Conservation (phyloP, 2,329 filamentous ascomycete genomes). For the Teratosphaeria pseudoeucalypti region DNA sequence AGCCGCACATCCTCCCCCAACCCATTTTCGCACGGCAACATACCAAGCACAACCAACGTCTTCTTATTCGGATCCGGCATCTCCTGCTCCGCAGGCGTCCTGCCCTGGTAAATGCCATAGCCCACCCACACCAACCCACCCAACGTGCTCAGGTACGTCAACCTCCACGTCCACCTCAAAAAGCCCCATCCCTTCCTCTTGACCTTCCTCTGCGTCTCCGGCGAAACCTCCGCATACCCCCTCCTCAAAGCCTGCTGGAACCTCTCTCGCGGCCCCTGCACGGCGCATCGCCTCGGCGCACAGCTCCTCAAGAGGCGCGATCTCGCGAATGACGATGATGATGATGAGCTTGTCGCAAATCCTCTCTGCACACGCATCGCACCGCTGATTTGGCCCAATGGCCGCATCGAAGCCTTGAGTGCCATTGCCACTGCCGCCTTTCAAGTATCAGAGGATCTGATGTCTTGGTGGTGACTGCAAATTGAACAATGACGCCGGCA, state of each 20-base stretch:
- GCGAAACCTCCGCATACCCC: slow-evolving; percentile 22
- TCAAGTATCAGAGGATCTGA: background rate
- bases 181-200: slow-evolving; percentile 53
- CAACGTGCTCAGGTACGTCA: slow-evolving; percentile 65
- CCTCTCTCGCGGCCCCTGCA: slow-evolving; percentile 5
- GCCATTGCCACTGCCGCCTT: slow-evolving; percentile 13
- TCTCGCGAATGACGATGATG: background rate
- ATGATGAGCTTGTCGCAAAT: slow-evolving; percentile 3
- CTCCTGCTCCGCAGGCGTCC: slow-evolving; percentile 70
- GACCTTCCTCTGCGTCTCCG: slow-evolving; percentile 19
- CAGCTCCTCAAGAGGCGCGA: slow-evolving; percentile 8
- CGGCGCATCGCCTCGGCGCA: background rate
- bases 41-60: slow-evolving; percentile 91
- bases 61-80: slow-evolving; percentile 83
- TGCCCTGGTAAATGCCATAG: slow-evolving; percentile 73
- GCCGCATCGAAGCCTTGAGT: slow-evolving; percentile 15
- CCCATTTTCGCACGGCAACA: slow-evolving; percentile 1
- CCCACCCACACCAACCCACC: slow-evolving; percentile 60
- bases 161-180: slow-evolving; percentile 72
- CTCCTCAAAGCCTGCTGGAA: slow-evolving; percentile 17
- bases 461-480: background rate
- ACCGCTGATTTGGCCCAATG: slow-evolving; percentile 15
- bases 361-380: slow-evolving; percentile 13
- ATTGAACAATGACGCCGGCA: slow-evolving; percentile 4
- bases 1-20: background rate